Evolutionary conservation across 129 eudicot genomes (phyloP).

Genomic region (Logfia minima): DNA sequence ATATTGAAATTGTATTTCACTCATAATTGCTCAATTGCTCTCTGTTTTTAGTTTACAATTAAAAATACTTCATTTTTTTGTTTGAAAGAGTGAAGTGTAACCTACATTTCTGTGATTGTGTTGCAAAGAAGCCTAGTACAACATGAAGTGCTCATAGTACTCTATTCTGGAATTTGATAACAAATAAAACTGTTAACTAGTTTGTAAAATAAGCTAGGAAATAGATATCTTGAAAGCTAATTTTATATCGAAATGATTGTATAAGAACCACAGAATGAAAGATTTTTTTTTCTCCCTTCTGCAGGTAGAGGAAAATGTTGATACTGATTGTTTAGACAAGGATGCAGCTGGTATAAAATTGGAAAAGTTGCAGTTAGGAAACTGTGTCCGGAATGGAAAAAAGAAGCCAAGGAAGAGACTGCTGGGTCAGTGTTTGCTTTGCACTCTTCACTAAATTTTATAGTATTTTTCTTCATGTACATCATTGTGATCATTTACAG

Average conservation of each 20-base stretch:
- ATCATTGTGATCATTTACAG: not conserved
- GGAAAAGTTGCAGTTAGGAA: slow-evolving; percentile 34
- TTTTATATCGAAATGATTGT: not conserved
- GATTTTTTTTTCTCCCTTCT: slow-evolving; percentile 14
- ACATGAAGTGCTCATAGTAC: not conserved
- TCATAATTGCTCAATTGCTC: slow-evolving; percentile 26
- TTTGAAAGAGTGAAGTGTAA: slow-evolving; percentile 1
- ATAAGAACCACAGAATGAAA: not conserved
- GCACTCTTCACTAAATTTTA: slow-evolving; percentile 17
- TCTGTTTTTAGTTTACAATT: not conserved
- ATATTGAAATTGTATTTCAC: slow-evolving; percentile 15
- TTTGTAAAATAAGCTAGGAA: slow-evolving; percentile 6
- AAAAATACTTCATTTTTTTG: not conserved
- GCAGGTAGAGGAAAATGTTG: slow-evolving; percentile 48
- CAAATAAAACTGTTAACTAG: not conserved
- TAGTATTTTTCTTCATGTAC: not conserved
- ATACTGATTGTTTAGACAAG: slow-evolving; percentile 25
- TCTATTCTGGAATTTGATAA: not conserved
- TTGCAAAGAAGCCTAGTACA: not conserved
- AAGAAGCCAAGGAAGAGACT: slow-evolving; percentile 37
- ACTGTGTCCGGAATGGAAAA: slow-evolving; percentile 26
- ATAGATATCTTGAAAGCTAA: not conserved
- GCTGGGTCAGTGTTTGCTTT: slow-evolving; percentile 39
- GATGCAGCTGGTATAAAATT: slow-evolving; percentile 14
- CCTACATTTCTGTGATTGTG: not conserved